A percentile compares a stretch with the other conserved stretches of the same genome.
Evolutionary conservation across 208 protist genomes (phyloP).

Genomic region (Trypanosoma mega): DNA sequence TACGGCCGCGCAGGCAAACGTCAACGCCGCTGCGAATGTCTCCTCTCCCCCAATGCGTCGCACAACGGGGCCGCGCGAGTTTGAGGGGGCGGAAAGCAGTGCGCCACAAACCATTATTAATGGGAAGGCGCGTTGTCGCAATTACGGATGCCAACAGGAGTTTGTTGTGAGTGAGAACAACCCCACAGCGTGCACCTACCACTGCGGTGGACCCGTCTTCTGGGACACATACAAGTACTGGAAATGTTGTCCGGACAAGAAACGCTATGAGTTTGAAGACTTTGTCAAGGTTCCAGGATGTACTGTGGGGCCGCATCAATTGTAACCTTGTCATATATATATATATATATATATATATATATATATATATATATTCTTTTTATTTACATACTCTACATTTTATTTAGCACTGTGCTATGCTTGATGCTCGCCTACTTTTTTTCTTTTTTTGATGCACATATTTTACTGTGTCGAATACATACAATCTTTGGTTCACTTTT

Average conservation of each 20-base stretch:
- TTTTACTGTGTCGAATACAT: too few relatives aligned
- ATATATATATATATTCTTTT: constrained; percentile 6
- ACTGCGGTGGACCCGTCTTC: constrained; percentile 79
- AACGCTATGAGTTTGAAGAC: constrained; percentile 82
- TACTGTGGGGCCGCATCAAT: constrained; percentile 55
- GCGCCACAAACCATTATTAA: constrained; percentile 66
- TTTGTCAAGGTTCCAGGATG: constrained; percentile 87
- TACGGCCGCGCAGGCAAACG: constrained; percentile 32
- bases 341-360: background rate
- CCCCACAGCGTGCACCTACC: constrained; percentile 55
- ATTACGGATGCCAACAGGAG: constrained; percentile 75
- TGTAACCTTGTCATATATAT: constrained; percentile 30
- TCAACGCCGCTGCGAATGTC: background rate
- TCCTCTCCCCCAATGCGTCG: background rate
- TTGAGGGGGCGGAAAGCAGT: constrained; percentile 52
- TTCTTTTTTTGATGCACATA: too few relatives aligned
- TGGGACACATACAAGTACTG: constrained; percentile 91
- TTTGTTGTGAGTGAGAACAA: constrained; percentile 81
- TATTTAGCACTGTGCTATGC: too few relatives aligned
- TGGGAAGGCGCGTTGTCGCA: constrained; percentile 76
- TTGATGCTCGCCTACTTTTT: too few relatives aligned
- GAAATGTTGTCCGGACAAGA: constrained; percentile 86
- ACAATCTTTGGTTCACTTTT: too few relatives aligned
- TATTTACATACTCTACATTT: constrained; percentile 1
- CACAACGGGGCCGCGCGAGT: constrained; percentile 70